Evolutionary conservation across 768 basidiomycete genomes (phyloP).

Genomic region (Boletus patriciae): DNA sequence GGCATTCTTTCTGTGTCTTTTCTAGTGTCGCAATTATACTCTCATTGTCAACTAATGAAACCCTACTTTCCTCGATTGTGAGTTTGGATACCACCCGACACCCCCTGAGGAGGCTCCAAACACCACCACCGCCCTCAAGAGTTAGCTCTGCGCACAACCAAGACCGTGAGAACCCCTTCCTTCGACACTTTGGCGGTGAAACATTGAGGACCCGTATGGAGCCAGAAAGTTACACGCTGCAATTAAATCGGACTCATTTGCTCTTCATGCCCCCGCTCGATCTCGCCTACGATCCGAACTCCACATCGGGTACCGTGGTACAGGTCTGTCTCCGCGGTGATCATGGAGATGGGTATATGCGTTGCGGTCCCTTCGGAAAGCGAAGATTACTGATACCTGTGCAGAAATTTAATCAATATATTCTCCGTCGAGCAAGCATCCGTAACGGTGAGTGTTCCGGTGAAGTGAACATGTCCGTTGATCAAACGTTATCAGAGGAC

Average conservation of each 20-base stretch:
- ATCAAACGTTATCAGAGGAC: constrained; percentile 12
- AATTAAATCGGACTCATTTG: constrained; percentile 24
- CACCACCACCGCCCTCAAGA: no score
- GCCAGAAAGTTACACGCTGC: constrained; percentile 11
- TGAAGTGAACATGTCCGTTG: neutral
- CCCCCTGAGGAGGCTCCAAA: no score
- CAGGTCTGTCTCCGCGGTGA: constrained; percentile 24
- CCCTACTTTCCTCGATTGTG: neutral
- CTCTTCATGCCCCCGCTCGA: constrained; percentile 22
- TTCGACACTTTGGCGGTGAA: neutral
- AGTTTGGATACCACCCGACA: neutral
- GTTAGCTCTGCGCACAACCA: no score
- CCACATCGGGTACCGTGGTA: constrained; percentile 21
- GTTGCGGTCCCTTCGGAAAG: neutral
- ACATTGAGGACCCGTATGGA: neutral
- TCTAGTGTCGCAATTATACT: neutral
- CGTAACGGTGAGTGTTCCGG: constrained; percentile 21
- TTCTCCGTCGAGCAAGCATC: constrained; percentile 11
- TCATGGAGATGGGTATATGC: constrained; percentile 21
- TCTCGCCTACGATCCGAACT: neutral
- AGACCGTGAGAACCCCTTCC: neutral
- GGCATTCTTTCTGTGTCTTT: neutral
- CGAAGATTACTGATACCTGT: neutral
- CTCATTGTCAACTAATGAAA: neutral
- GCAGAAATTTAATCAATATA: constrained; percentile 5